These are phyloP conservation scores for Kingdonia uniflora DNA, from an alignment of 164 flowering plant species.

Conservation along the genomic window DNA sequence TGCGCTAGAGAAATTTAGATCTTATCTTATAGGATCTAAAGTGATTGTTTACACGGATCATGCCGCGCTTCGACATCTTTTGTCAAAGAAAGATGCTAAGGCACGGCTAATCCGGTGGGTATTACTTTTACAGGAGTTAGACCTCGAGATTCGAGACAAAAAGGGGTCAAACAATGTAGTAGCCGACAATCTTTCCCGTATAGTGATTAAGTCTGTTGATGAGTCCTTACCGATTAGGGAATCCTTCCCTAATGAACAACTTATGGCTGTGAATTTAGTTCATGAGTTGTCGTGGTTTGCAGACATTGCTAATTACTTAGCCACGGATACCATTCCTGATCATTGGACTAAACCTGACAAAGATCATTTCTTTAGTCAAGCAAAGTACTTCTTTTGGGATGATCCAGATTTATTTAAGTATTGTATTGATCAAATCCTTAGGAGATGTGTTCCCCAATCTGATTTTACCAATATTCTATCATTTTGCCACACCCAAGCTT, in stretches of 20 bases:
- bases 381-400: neutral
- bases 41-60: no score
- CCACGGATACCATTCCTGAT: neutral
- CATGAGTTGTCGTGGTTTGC: neutral
- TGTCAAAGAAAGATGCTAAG: no score
- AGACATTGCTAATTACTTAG: neutral
- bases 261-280: neutral
- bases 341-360: neutral
- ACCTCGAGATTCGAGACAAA: no score
- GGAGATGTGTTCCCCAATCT: conserved; percentile 1
- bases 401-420: neutral
- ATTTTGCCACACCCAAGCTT: neutral
- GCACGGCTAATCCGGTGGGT: no score
- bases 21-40: neutral
- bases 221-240: neutral
- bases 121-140: no score
- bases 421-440: neutral
- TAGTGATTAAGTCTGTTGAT: neutral
- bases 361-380: neutral
- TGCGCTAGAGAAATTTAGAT: no score
- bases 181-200: neutral
- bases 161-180: no score
- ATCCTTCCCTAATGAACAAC: neutral
- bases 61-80: no score
- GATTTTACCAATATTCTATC: neutral